Conservation (phyloP, 768 basidiomycete genomes). For the Panaeolus papilionaceus region DNA sequence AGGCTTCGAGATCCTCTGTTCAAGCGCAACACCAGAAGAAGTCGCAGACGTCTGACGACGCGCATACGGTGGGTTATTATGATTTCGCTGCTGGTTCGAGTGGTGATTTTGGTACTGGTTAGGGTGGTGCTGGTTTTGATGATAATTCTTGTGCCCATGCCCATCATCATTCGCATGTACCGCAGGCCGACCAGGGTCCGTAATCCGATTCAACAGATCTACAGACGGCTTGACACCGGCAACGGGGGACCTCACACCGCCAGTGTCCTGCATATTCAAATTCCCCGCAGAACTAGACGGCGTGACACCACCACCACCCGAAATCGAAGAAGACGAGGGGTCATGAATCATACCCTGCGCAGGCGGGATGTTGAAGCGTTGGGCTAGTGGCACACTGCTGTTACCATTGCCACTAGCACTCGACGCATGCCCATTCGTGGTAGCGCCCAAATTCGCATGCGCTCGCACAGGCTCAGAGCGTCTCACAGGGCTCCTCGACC, state of each 20-base stretch:
- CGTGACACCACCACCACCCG: not conserved
- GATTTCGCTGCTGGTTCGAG: no score
- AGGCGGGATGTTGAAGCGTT: not conserved
- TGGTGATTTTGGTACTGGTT: not conserved
- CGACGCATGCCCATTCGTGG: not conserved
- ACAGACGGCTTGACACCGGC: no score
- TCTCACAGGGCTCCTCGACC: not conserved
- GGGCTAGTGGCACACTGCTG: not conserved
- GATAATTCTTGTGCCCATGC: not conserved
- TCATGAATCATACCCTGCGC: not conserved
- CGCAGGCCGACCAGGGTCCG: not conserved
- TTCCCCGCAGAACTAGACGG: not conserved
- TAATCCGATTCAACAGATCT: slow-evolving; percentile 3
- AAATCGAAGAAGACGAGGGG: not conserved
- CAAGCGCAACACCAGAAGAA: slow-evolving; percentile 1
- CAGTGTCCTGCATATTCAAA: no score
- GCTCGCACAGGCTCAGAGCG: not conserved
- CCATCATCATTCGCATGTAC: not conserved
- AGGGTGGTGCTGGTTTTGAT: not conserved
- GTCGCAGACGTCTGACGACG: not conserved
- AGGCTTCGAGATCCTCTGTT: slow-evolving; percentile 9
- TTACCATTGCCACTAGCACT: not conserved
- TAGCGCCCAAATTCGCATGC: not conserved
- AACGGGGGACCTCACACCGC: no score
- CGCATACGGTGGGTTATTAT: not conserved